Evolutionary conservation across 164 flowering plant species (phyloP), one percentile per base, ranked within the genome.

Genomic region (Aristolochia fimbriata): DNA sequence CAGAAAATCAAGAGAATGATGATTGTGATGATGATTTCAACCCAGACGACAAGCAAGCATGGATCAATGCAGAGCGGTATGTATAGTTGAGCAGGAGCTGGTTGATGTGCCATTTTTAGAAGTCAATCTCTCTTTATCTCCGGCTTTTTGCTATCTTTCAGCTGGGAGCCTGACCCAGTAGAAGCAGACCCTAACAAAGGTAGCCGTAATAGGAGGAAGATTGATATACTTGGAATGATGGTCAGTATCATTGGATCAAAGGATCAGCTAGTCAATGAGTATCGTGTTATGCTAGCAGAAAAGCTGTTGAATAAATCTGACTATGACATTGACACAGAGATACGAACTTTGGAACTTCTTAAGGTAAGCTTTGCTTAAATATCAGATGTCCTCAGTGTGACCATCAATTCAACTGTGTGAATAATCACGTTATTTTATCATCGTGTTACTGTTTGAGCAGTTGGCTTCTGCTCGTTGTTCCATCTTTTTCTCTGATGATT

Each of bases 81-180:
- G 74, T 62, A 21, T 62, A 24, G 12, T 6, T 2, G 30, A 46
- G 33, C 16, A 10, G 13, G 51, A 58, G 47, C 27, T 52, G 20
- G 17, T 17, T 7, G 14, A 6, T 10, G 15, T 22, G 2, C 6
- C 15, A 22, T 11, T 13, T 20, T 20, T 22, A 13, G 30, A 22
- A 52, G 12, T 50, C 1, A 16, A n/a, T 50, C 21, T 8, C 11
- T 16, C 11, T n/a, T 10, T 15, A 22, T 52, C 56, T 22, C 15
- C 23, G 57, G 3, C 15, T 41, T 16, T 47, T n/a, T 14, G 48
- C 20, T 63, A 33, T 43, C 17, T 31, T 76, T 62, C 74, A 93
- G 99, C 66, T 93, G 99, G 99, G 94, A 93, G 73, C 99, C 99
- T 71, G 99, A 93, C 50, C 96, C 99, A 21, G 90, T 83, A 15